Evolutionary conservation across 73 alveolate species (phyloP), one percentile per base, ranked within the genome.

Genomic region (Paramecium biaurelia): DNA sequence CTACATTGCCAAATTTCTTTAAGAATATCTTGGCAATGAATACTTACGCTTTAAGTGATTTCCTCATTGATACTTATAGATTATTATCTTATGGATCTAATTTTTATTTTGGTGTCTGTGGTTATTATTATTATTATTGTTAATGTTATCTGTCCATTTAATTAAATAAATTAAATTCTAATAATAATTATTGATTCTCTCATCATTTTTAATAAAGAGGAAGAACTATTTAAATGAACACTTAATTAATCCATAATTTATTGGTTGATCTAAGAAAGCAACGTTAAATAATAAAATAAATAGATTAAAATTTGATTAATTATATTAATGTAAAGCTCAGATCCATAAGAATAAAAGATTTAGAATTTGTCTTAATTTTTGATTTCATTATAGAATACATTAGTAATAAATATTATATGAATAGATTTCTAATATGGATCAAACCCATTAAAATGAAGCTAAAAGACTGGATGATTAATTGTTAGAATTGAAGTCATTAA

Each of bases 41-140:
- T 9, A 74, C 14, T 21, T 30, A 74, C 6, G 41, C 87, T 34
- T 35, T 74, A n/a, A 43, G 20, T 12, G 18, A 14, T 18, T 74
- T 74, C 87, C 47, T 74, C 10, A 11, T 35, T 74, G n/a, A 74
- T 5, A 74, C 34, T 38, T 74, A 12, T 2, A 34, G 23, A n/a
- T 74, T 1, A 43, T 74, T 74, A 74, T 74, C 87, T 24, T 74
- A 4, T 14, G 87, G 87, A 35, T 74, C 87, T 30, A 74, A 74
- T 35, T 74, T 74, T 43, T 74, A 35, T 43, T 74, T 74, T 0
- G 43, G 9, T 26, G 49, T 12, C 84, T 67, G 9, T 32, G 6
- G 24, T 15, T 26, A 24, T 23, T 67, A 67, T 32, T 21, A 67
- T 53, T 53, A 45, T 45, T 45, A 32, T 32, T 32, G 37, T 5